A percentile compares a stretch with the other conserved stretches of the same genome.
These are phyloP conservation scores for Blastocrithidia nonstop DNA, from an alignment of 208 protist genomes.

Conservation along the genomic window DNA sequence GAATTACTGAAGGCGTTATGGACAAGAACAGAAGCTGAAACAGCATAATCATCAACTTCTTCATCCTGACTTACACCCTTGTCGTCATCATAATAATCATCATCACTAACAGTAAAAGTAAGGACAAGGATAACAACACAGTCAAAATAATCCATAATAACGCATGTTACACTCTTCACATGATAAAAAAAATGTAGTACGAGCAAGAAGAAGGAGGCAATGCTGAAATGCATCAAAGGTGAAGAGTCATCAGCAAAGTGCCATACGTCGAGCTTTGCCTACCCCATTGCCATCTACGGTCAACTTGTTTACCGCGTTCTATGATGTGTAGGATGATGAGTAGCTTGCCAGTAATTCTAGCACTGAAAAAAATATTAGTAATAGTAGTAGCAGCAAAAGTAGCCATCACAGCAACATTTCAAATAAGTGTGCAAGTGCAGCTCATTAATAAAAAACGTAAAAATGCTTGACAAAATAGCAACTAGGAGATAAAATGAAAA, in stretches of 20 bases:
- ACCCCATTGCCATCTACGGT: constrained; percentile 38
- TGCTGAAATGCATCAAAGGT: neutral
- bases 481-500: neutral
- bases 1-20: too few relatives aligned
- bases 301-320: constrained; percentile 39
- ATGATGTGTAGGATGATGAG: constrained; percentile 19
- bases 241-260: neutral
- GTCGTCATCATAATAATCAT: too few relatives aligned
- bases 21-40: too few relatives aligned
- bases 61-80: too few relatives aligned
- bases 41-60: too few relatives aligned
- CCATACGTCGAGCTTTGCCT: constrained; percentile 21
- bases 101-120: neutral
- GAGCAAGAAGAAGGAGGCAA: too few relatives aligned
- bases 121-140: neutral
- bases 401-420: neutral
- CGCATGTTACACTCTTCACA: neutral
- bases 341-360: constrained; percentile 11
- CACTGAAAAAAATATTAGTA: neutral
- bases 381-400: neutral
- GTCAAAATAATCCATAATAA: neutral
- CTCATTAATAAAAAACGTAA: too few relatives aligned
- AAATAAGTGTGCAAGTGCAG: neutral
- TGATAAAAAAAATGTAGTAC: neutral
- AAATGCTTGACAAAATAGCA: too few relatives aligned